Percentiles rank a stretch among this genome's conserved stretches.
These are phyloP conservation scores for Neurospora sp. DNA, from an alignment of 495 filamentous ascomycete genomes.

Conservation along the genomic window DNA sequence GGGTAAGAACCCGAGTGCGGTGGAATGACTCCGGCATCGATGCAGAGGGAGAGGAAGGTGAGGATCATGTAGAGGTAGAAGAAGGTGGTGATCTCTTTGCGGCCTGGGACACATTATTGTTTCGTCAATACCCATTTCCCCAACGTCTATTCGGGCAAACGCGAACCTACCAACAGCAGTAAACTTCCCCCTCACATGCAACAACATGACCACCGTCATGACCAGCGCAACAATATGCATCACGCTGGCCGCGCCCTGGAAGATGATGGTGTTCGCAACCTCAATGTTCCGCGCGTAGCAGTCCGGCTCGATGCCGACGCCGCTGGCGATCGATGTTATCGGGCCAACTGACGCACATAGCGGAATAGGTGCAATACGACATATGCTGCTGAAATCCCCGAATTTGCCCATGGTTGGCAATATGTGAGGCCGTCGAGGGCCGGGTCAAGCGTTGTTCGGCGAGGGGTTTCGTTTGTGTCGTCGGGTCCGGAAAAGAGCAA, in stretches of 20 bases:
- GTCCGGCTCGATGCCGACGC: slow-evolving; percentile 70
- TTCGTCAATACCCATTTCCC: slow-evolving; percentile 1
- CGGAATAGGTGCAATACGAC: slow-evolving; percentile 73
- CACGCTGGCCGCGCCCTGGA: slow-evolving; percentile 82
- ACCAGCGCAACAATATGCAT: slow-evolving; percentile 84
- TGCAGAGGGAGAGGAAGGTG: slow-evolving; percentile 76
- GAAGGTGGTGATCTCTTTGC: slow-evolving; percentile 95
- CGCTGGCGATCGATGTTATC: slow-evolving; percentile 50
- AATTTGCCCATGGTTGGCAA: slow-evolving; percentile 60
- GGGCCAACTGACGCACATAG: slow-evolving; percentile 74
- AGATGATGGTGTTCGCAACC: slow-evolving; percentile 95
- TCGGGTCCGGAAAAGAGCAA: background rate
- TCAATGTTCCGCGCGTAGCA: slow-evolving; percentile 96
- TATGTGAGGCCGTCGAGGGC: slow-evolving; percentile 5
- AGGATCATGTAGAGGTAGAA: slow-evolving; percentile 94
- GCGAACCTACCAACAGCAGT: slow-evolving; percentile 86
- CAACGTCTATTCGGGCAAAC: background rate
- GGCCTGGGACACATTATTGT: slow-evolving; percentile 46
- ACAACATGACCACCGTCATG: slow-evolving; percentile 94
- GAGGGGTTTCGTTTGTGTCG: background rate
- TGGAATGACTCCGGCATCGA: slow-evolving; percentile 89
- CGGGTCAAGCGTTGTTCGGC: background rate
- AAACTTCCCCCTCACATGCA: slow-evolving; percentile 95
- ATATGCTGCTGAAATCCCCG: slow-evolving; percentile 81
- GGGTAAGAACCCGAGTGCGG: slow-evolving; percentile 69